Conservation (phyloP, 306 rosid species). For the Quercus parvula region DNA sequence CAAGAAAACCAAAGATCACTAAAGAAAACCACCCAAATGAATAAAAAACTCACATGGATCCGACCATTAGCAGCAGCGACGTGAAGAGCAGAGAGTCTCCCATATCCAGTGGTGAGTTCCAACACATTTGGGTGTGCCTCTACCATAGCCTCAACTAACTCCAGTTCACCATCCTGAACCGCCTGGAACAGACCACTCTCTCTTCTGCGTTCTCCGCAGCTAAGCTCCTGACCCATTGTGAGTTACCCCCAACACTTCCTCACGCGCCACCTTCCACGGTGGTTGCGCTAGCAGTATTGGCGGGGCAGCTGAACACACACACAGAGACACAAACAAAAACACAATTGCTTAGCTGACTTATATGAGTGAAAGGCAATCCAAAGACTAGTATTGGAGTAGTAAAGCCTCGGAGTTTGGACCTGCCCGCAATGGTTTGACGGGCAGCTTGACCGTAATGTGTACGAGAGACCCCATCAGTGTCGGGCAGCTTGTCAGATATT, state of each 20-base stretch:
- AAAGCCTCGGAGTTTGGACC: constrained; percentile 43
- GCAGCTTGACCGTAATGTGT: constrained; percentile 47
- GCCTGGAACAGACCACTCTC: constrained; percentile 53
- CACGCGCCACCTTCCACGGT: constrained; percentile 55
- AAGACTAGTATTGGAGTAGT: constrained; percentile 5
- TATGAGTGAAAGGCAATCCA: constrained; percentile 8
- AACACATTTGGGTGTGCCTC: constrained; percentile 44
- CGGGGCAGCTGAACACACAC: not conserved
- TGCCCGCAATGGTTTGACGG: constrained; percentile 53
- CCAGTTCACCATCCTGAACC: constrained; percentile 59
- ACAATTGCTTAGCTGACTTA: not conserved
- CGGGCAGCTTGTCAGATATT: constrained; percentile 6
- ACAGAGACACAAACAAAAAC: too few species aligned
- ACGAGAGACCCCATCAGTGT: not conserved
- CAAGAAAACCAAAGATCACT: not conserved
- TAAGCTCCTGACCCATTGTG: constrained; percentile 73
- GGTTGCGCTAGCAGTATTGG: not conserved
- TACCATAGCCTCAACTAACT: constrained; percentile 39
- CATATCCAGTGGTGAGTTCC: constrained; percentile 37
- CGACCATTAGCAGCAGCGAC: constrained; percentile 76
- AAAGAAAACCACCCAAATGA: not conserved
- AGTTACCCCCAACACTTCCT: constrained; percentile 15
- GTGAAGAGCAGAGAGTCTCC: constrained; percentile 59
- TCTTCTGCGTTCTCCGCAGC: constrained; percentile 45
- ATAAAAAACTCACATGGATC: constrained; percentile 60